These are phyloP conservation scores for Russula dissimulans DNA, from an alignment of 768 basidiomycete species.

Conservation along the genomic window DNA sequence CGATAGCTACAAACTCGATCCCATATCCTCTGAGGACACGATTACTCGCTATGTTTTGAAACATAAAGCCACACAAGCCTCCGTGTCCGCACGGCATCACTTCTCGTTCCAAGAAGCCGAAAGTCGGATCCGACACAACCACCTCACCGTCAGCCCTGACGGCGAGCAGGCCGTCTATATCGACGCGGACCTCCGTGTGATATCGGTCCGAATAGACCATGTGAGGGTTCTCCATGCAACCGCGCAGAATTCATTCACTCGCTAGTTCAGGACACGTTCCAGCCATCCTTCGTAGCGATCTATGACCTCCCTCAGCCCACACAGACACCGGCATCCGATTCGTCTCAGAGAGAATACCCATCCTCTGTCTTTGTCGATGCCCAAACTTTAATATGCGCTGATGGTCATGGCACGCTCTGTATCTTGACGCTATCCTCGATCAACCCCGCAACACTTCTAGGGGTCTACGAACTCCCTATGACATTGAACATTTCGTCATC, in stretches of 20 bases:
- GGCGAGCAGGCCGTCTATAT: constrained; percentile 52
- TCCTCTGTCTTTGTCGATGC: constrained; percentile 51
- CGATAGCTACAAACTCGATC: constrained; percentile 71
- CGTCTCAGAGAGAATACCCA: constrained; percentile 61
- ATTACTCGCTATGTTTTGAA: constrained; percentile 43
- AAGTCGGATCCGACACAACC: constrained; percentile 78
- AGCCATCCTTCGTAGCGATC: constrained; percentile 45
- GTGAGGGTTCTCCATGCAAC: constrained; percentile 34
- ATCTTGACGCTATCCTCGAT: constrained; percentile 38
- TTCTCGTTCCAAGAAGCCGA: constrained; percentile 76
- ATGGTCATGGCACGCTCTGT: constrained; percentile 64
- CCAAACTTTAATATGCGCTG: constrained; percentile 46
- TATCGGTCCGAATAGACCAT: constrained; percentile 46
- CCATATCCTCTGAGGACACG: constrained; percentile 47
- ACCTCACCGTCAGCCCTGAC: constrained; percentile 45
- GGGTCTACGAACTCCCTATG: constrained; percentile 38
- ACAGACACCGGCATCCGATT: constrained; percentile 31
- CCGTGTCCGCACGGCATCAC: constrained; percentile 48
- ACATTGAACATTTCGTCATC: constrained; percentile 23
- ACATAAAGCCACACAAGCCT: constrained; percentile 40
- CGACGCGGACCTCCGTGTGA: constrained; percentile 52
- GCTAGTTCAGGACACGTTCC: constrained; percentile 39
- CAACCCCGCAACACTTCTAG: constrained; percentile 39
- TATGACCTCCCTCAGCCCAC: constrained; percentile 54
- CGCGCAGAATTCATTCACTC: neutral